Conservation (phyloP, 208 protist genomes). For the Wallacemonas sp. region DNA sequence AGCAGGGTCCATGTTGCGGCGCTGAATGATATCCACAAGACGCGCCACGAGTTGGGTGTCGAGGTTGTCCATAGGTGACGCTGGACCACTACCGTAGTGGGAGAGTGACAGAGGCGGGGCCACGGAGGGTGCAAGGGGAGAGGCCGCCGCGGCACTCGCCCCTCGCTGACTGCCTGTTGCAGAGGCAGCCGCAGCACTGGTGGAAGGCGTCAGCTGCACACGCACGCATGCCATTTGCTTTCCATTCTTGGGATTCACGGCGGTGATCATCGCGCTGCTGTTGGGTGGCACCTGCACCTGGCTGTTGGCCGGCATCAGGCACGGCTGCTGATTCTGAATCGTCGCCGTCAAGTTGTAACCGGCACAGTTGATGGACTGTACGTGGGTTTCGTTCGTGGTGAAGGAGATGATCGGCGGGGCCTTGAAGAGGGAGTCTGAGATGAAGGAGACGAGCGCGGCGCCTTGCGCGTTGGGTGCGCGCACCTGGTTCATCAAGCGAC, state of each 20-base stretch:
- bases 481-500: conserved; percentile 42
- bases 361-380: conserved; percentile 56
- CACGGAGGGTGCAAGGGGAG: conserved; percentile 12
- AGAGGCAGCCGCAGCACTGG: background rate
- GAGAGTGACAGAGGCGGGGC: background rate
- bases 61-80: too few species aligned
- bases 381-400: conserved; percentile 19
- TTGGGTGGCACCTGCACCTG: conserved; percentile 34
- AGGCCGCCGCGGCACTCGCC: background rate
- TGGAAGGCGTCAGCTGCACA: conserved; percentile 29
- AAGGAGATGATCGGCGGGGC: conserved; percentile 65
- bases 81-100: too few species aligned
- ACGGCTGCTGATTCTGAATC: conserved; percentile 45
- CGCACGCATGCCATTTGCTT: conserved; percentile 39
- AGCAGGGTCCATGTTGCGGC: conserved; percentile 38
- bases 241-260: conserved; percentile 35
- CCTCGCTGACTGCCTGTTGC: background rate
- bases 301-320: conserved; percentile 37
- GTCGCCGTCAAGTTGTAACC: conserved; percentile 57
- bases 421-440: conserved; percentile 54
- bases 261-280: conserved; percentile 39
- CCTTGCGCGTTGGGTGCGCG: conserved; percentile 35
- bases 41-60: conserved; percentile 57
- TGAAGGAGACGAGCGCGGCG: conserved; percentile 49
- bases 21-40: conserved; percentile 68